Evolutionary conservation across 2,329 filamentous ascomycete species (phyloP), one percentile per base, ranked within the genome.

Genomic region (Fusarium verticillioides): DNA sequence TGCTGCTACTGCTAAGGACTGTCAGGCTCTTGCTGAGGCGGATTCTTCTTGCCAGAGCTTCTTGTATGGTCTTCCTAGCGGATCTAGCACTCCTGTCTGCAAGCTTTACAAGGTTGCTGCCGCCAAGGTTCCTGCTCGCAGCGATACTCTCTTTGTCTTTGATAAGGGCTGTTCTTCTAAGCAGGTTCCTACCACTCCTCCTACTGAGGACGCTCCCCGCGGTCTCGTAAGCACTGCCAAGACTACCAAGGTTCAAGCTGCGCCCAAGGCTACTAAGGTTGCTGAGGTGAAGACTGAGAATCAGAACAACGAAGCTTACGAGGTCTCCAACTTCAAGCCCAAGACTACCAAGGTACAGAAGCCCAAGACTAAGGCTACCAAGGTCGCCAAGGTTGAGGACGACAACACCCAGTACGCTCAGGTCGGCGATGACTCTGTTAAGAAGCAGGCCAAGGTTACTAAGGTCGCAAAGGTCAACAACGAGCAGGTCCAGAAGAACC

Each of bases 81-180:
- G 53, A 13, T 58, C 63, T 1, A 34, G 54, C 60, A 42, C 63
- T 32, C 60, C 63, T 26, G 43, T 42, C 1, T 66, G 63, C 15
- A 66, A 66, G 42, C 60, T 66, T n/a, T 65, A 49, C 30, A 65
- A 65, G 42, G 63, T 66, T n/a, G 7, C 60, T 5, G 63, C 63
- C 19, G n/a, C 60, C 3, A 65, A 42, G 49, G 40, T 66, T 23
- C 60, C 60, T 42, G 40, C 42, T 39, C 63, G 49, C 0, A 9
- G 21, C 5, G 63, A 66, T 4, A 58, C 30, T 5, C 42, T 66
- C 7, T 66, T 66, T 15, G 30, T 39, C 10, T 66, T 66, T 30
- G 60, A 66, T 1, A 65, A 58, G 49, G 42, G 42, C 0, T 66
- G 63, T 18, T 65, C 63, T 18, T 49, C 60, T 11, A 66, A 65